Conservation (phyloP, 371 early-diverging fungal species). For the Mucor ambiguus region DNA sequence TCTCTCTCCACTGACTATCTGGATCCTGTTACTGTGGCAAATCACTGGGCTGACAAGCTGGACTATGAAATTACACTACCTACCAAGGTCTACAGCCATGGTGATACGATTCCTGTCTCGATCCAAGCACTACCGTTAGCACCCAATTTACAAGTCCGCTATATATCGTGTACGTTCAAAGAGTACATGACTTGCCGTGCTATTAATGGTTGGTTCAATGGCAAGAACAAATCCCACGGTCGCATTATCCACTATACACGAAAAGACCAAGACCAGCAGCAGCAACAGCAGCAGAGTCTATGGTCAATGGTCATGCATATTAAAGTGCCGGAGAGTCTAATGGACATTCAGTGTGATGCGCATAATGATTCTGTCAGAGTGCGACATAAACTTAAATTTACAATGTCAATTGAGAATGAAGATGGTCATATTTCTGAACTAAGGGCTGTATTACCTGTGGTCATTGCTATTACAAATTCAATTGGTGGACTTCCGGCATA, state of each 20-base stretch:
- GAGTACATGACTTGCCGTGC: conserved; percentile 46
- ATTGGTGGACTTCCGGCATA: conserved; percentile 28
- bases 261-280: conserved; percentile 13
- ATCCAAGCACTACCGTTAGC: conserved; percentile 19
- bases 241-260: conserved; percentile 36
- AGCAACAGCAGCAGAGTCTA: background rate
- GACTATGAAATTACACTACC: conserved; percentile 37
- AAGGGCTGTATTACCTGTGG: conserved; percentile 26
- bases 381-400: conserved; percentile 31
- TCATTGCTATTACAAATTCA: conserved; percentile 24
- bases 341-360: conserved; percentile 36
- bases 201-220: conserved; percentile 33
- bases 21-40: conserved; percentile 33
- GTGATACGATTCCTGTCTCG: conserved; percentile 29
- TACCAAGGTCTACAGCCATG: conserved; percentile 30
- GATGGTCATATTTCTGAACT: conserved; percentile 32
- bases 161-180: conserved; percentile 39
- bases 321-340: conserved; percentile 29
- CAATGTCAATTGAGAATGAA: conserved; percentile 21
- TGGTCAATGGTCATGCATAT: conserved; percentile 19
- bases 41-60: conserved; percentile 34
- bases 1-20: conserved; percentile 12
- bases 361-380: conserved; percentile 36
- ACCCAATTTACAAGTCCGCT: conserved; percentile 19
- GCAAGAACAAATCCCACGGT: conserved; percentile 35